Conservation (phyloP, 805 yeast genomes). For the Saccharomycopsis sp. region DNA sequence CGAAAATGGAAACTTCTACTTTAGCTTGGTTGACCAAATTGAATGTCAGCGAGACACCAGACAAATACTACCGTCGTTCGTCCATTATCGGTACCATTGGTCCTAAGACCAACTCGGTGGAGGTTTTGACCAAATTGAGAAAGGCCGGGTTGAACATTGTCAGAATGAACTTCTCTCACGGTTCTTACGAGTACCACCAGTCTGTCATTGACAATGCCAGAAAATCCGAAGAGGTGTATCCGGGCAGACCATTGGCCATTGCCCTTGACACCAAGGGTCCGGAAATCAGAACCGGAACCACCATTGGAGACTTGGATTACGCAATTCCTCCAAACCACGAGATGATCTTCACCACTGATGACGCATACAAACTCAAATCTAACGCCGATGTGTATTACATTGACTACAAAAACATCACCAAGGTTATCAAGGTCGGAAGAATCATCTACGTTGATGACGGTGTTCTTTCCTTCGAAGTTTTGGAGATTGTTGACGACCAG, state of each 20-base stretch:
- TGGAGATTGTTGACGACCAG: constrained; percentile 70
- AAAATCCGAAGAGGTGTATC: constrained; percentile 81
- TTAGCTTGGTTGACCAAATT: constrained; percentile 80
- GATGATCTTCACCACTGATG: constrained; percentile 92
- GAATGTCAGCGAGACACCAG: constrained; percentile 68
- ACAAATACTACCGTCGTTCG: constrained; percentile 80
- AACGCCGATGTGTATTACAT: constrained; percentile 80
- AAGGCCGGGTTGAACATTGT: constrained; percentile 97
- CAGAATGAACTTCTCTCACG: constrained; percentile 99
- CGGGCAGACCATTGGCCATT: constrained; percentile 96
- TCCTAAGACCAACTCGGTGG: constrained; percentile 92
- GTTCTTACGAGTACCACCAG: constrained; percentile 96
- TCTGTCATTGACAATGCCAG: constrained; percentile 93
- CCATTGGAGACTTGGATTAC: constrained; percentile 70
- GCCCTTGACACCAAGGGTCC: constrained; percentile 99
- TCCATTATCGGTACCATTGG: constrained; percentile 99
- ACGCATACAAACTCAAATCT: constrained; percentile 59
- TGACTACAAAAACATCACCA: constrained; percentile 95
- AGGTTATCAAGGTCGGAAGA: constrained; percentile 82
- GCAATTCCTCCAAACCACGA: constrained; percentile 82
- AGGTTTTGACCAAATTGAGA: constrained; percentile 77
- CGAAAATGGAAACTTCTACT: constrained; percentile 40
- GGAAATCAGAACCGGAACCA: constrained; percentile 98
- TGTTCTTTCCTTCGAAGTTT: constrained; percentile 89
- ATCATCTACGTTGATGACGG: constrained; percentile 96